Evolutionary conservation across 2,329 filamentous ascomycete genomes (phyloP).

Genomic region (Aspergillus jensenii): DNA sequence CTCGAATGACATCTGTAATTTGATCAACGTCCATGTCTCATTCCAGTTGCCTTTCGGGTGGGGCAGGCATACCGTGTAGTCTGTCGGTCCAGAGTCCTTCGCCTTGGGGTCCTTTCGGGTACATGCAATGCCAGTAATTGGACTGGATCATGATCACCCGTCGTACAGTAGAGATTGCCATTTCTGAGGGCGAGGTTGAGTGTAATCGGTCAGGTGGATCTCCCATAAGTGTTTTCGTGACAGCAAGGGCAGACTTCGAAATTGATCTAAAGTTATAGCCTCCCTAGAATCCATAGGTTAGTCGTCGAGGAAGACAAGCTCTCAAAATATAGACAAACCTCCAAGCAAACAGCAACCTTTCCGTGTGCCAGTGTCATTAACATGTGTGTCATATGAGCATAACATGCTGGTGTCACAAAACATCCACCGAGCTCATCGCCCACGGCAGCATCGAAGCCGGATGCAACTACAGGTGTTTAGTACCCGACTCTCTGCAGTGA

Average conservation of each 20-base stretch:
- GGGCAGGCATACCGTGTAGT: constrained; percentile 55
- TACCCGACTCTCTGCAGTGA: neutral
- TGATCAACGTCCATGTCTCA: neutral
- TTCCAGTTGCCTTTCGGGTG: neutral
- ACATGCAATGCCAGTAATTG: constrained; percentile 83
- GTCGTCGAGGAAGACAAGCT: neutral
- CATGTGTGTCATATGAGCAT: constrained; percentile 99
- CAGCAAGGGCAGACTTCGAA: constrained; percentile 85
- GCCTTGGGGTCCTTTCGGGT: constrained; percentile 55
- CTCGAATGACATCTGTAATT: constrained; percentile 68
- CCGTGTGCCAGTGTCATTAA: constrained; percentile 90
- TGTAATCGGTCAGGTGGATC: constrained; percentile 72
- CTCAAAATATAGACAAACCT: constrained; percentile 45
- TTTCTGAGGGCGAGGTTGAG: constrained; percentile 47
- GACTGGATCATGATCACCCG: constrained; percentile 60
- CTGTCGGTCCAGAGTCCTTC: constrained; percentile 48
- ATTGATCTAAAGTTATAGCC: constrained; percentile 95
- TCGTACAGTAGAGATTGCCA: constrained; percentile 57
- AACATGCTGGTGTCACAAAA: constrained; percentile 86
- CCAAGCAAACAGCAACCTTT: constrained; percentile 87
- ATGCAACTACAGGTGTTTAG: constrained; percentile 63
- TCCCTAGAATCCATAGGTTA: constrained; percentile 48
- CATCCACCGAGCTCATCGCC: constrained; percentile 92
- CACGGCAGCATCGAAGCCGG: constrained; percentile 92
- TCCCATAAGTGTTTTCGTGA: constrained; percentile 91